Conservation (phyloP, 139 green algal species). For the Chlorella vulgaris region DNA sequence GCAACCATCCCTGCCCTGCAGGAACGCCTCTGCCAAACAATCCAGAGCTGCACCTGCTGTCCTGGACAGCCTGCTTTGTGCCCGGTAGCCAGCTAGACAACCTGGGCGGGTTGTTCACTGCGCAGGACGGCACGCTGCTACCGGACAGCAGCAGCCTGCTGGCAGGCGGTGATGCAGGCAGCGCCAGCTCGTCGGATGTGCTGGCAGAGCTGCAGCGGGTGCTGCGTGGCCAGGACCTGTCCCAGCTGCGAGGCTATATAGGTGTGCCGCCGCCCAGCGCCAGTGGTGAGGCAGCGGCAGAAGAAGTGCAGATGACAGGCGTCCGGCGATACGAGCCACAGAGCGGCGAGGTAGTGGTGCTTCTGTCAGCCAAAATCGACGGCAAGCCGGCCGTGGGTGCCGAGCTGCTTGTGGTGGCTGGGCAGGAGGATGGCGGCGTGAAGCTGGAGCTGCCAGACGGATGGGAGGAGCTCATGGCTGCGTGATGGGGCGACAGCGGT, state of each 20-base stretch:
- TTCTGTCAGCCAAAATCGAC: neutral
- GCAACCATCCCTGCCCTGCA: neutral
- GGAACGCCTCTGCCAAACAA: conserved; percentile 17
- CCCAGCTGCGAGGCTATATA: neutral
- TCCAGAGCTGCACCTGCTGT: conserved; percentile 9
- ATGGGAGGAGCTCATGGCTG: neutral
- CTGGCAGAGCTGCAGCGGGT: conserved; percentile 14
- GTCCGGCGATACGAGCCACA: conserved; percentile 6
- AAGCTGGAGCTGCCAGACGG: conserved; percentile 15
- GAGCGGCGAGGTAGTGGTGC: conserved; percentile 8
- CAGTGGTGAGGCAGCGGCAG: neutral
- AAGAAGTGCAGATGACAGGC: neutral
- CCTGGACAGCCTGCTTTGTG: conserved; percentile 7
- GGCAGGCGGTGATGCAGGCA: neutral
- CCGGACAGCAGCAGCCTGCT: conserved; percentile 19
- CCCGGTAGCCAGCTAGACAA: neutral
- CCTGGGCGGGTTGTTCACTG: conserved; percentile 4
- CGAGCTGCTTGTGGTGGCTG: conserved; percentile 16
- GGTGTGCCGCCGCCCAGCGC: neutral
- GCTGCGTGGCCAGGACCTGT: conserved; percentile 14
- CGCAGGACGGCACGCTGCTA: neutral
- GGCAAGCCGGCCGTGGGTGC: conserved; percentile 14
- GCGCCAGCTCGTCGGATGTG: neutral
- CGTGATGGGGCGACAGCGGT: neutral
- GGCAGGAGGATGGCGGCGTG: neutral